Evolutionary conservation across 1,284 basidiomycete species (phyloP), one percentile per base, ranked within the genome.

Genomic region (Xerocomus minutiporus): DNA sequence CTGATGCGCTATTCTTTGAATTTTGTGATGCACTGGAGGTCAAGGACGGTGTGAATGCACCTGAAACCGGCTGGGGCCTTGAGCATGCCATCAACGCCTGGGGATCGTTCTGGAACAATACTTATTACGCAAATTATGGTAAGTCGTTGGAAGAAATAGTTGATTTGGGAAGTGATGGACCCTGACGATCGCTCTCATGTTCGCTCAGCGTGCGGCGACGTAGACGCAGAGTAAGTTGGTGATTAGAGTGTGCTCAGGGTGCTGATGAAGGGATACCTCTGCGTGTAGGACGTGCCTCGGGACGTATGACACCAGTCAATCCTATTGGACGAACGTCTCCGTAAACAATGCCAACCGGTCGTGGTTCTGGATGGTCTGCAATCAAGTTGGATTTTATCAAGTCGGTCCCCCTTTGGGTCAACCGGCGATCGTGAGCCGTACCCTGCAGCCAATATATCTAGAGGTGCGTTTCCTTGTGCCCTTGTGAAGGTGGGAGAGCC

Each of bases 331-430:
- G 1, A 57, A 73, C 51, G 71, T 67, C 17, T 60, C 65, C 3
- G 59, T 80, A 39, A 61, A 76, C 59, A 73, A 80, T 53, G 48
- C 64, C 1, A 35, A 51, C 1, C 71, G 79, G 4, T 77, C 78
- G 5, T 80, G 77, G 77, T 58, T 49, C 29, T 80, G 79, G 78
- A 68, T 78, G 45, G 68, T 73, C 2, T 88, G 85, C 63, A 87
- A 83, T 59, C 76, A 86, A 70, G 74, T 88, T 4, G 86, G 86
- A 28, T 86, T 71, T 62, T 75, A 80, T 52, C 82, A 13, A 35
- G 15, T 13, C 5, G 34, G 34, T 39, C 80, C 85, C 7, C 85
- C 85, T 0, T 17, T 41, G 0, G 71, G 65, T 23, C 61, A 71
- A 20, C 81, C 83, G 0, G 73, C 79, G 11, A 65, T 88, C 46